These are phyloP conservation scores for Kazachstania taianensis DNA, from an alignment of 805 yeast species.

Conservation along the genomic window DNA sequence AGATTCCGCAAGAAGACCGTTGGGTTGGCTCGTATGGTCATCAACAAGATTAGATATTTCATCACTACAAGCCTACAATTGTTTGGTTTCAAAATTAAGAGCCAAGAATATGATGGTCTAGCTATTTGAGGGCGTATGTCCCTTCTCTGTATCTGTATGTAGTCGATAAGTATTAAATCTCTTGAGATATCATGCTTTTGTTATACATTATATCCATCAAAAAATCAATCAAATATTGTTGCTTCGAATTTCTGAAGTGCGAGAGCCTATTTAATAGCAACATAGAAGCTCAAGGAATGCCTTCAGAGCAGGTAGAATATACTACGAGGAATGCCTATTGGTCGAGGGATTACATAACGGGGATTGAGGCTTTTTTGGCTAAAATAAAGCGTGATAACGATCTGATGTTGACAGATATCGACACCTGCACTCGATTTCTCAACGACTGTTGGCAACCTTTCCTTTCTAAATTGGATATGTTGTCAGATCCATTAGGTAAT, in stretches of 20 bases:
- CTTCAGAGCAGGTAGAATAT: too few species aligned
- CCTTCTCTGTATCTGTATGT: too few species aligned
- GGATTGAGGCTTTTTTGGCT: conserved; percentile 17
- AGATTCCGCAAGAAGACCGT: conserved; percentile 35
- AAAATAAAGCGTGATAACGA: conserved; percentile 14
- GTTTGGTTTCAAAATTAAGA: conserved; percentile 56
- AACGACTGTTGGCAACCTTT: conserved; percentile 13
- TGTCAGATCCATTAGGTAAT: background rate
- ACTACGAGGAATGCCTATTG: conserved; percentile 18
- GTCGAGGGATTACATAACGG: conserved; percentile 27
- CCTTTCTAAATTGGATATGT: background rate
- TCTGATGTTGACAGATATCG: conserved; percentile 9
- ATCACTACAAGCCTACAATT: conserved; percentile 36
- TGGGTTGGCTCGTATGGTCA: conserved; percentile 61
- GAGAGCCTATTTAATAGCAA: too few species aligned
- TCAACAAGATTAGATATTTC: conserved; percentile 40
- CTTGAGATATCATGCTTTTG: too few species aligned
- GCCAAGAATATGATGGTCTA: conserved; percentile 39
- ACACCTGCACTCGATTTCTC: conserved; percentile 14
- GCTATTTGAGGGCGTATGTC: conserved; percentile 5
- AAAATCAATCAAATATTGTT: too few species aligned
- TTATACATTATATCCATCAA: too few species aligned
- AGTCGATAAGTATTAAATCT: too few species aligned
- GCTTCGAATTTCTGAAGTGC: too few species aligned
- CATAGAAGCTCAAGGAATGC: too few species aligned